These are phyloP conservation scores for Colletotrichum sp. DNA, from an alignment of 2,329 filamentous ascomycete genomes.

Conservation along the genomic window DNA sequence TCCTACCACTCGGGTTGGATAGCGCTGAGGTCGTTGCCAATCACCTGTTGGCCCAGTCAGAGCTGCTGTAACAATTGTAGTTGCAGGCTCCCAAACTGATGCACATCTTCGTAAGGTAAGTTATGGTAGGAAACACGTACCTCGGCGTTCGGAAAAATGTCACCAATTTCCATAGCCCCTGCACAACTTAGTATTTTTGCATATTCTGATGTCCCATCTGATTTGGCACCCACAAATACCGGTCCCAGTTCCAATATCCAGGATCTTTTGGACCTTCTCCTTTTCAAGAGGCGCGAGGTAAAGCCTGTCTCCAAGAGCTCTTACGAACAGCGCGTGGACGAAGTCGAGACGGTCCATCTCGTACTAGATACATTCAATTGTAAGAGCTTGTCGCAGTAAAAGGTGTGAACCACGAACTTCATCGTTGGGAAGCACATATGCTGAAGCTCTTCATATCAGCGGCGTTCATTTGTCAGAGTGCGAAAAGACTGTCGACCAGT, in stretches of 20 bases:
- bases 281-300: background rate
- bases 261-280: conserved; percentile 37
- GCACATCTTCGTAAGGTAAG: too few species aligned
- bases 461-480: background rate
- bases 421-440: conserved; percentile 33
- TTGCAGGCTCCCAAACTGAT: background rate
- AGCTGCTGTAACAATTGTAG: conserved; percentile 31
- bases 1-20: conserved; percentile 32
- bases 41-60: conserved; percentile 23
- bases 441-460: background rate
- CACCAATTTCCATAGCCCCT: conserved; percentile 45
- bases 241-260: conserved; percentile 65
- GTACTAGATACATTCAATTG: background rate
- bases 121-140: background rate
- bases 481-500: fast-evolving
- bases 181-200: background rate
- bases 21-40: conserved; percentile 33
- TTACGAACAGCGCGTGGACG: background rate
- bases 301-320: background rate
- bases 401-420: conserved; percentile 18
- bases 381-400: too few species aligned
- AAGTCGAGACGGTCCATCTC: conserved; percentile 1
- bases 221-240: conserved; percentile 26
- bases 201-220: background rate
- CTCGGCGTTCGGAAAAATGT: background rate